Evolutionary conservation across 495 filamentous ascomycete species (phyloP), one percentile per base, ranked within the genome.

Genomic region (Ramalina intermedia): DNA sequence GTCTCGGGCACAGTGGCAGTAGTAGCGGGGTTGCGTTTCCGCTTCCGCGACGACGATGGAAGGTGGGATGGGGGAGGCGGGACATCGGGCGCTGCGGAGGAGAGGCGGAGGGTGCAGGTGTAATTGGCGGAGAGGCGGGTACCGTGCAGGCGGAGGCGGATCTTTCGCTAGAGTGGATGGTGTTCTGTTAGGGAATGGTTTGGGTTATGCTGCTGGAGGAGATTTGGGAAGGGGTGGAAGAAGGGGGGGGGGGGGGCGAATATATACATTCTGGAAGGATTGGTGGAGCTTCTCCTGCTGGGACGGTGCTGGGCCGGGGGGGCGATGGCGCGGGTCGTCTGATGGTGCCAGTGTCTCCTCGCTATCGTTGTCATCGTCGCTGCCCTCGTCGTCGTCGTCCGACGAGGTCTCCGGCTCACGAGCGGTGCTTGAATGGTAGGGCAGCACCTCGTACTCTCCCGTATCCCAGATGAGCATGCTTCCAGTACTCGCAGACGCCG

Each of bases 381-480:
- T 20, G 18, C 18, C 18, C 6, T 49, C 49, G 20, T 61, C 53
- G 46, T 74, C 69, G 24, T 74, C 73, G 0, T 66, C 66, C 9
- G 46, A 57, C 6, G 63, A 17, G 20, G 44, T 47, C 20, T 47
- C 44, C 11, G 11, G 24, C n/a, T 44, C 20, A n/a, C 24, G 59
- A 43, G 64, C 45, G 0, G 51, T 46, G 8, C 38, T 11, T 16
- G 52, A 48, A 9, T 63, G 56, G 17, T 69, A 65, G 2, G 75
- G 70, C 3, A 84, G 64, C 21, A 83, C 54, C 44, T 69, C 65
- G 55, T 83, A 83, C 47, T 79, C 77, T 7, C 80, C 80, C 1
- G 78, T 82, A 49, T 84, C 80, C 80, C 80, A 84, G 35, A 84
- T 79, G 13, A 84, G 70, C 14, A 84, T 64, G 14, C 75, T 81